Evolutionary conservation across 371 early-diverging fungal genomes (phyloP), one percentile per base, ranked within the genome.

Genomic region (Mortierella sp.): DNA sequence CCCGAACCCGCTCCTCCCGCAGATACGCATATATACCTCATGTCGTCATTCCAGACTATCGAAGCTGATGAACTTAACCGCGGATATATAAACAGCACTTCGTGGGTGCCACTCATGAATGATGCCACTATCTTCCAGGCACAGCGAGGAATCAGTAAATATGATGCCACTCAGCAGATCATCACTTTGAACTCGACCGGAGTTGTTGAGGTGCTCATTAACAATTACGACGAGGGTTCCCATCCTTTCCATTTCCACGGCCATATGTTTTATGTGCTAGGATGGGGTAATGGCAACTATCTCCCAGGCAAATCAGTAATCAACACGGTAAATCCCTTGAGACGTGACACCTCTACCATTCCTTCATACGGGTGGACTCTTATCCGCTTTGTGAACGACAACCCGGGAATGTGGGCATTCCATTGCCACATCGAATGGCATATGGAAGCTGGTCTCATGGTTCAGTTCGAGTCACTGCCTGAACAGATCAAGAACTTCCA

Each of bases 361-460:
- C 88, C 89, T 18, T 79, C 75, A 5, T 85, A 78, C 45, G 89
- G 92, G 30, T 90, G 83, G 68, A 88, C 85, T 3, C 86, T 93
- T n/a, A 71, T 94, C 35, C 89, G 93, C 24, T 93, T 93, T 85
- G 70, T 78, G 49, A 90, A 93, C 18, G 90, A 92, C 62, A 96
- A 95, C 72, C 93, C 94, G 0, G 95, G 95, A 0, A 85, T 88
- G 8, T 93, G 94, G 95, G 71, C 88, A 47, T 79, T 93, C 75
- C 93, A 95, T 80, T 95, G 95, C 75, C 96, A 95, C 71, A 92
- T 94, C 54, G 89, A 90, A 75, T 93, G 93, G 93, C 96, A 95
- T 81, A 74, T 87, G 64, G 86, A 83, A 22, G 75, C 91, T 39
- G 94, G 94, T n/a, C 70, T 93, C 47, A 40, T 72, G 72, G 51